Conservation (phyloP, 495 filamentous ascomycete species). For the Hypoxylon subgilvum region DNA sequence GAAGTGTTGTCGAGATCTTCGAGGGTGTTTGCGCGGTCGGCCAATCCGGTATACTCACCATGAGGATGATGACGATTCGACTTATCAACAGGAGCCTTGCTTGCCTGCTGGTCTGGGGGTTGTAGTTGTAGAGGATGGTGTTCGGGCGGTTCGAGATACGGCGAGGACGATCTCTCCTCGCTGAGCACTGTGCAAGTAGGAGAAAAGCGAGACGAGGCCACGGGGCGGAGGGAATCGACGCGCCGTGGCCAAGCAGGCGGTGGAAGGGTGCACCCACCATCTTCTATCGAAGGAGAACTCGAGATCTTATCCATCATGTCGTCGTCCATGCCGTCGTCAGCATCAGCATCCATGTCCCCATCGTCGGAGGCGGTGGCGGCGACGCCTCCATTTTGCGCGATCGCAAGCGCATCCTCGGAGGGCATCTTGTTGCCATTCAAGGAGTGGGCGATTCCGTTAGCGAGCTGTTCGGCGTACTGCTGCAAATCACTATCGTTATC, state of each 20-base stretch:
- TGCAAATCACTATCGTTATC: constrained; percentile 54
- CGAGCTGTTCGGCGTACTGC: constrained; percentile 57
- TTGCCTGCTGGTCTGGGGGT: constrained; percentile 42
- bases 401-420: constrained; percentile 60
- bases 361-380: constrained; percentile 66
- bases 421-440: constrained; percentile 55
- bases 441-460: constrained; percentile 54
- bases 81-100: constrained; percentile 44
- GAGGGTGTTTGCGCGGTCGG: constrained; percentile 33
- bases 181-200: constrained; percentile 32
- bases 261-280: constrained; percentile 75
- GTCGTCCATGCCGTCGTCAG: constrained; percentile 77
- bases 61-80: constrained; percentile 62
- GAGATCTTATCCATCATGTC: constrained; percentile 98
- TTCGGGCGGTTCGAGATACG: constrained; percentile 57
- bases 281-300: constrained; percentile 96
- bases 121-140: constrained; percentile 54
- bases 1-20: constrained; percentile 35
- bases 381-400: constrained; percentile 61
- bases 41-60: constrained; percentile 60
- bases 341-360: constrained; percentile 69
- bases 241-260: constrained; percentile 46
- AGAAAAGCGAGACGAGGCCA: constrained; percentile 36
- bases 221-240: constrained; percentile 48
- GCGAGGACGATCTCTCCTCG: constrained; percentile 59